These are phyloP conservation scores for Pseudohyphozyma bogoriensis DNA, from an alignment of 768 basidiomycete species.

Conservation along the genomic window DNA sequence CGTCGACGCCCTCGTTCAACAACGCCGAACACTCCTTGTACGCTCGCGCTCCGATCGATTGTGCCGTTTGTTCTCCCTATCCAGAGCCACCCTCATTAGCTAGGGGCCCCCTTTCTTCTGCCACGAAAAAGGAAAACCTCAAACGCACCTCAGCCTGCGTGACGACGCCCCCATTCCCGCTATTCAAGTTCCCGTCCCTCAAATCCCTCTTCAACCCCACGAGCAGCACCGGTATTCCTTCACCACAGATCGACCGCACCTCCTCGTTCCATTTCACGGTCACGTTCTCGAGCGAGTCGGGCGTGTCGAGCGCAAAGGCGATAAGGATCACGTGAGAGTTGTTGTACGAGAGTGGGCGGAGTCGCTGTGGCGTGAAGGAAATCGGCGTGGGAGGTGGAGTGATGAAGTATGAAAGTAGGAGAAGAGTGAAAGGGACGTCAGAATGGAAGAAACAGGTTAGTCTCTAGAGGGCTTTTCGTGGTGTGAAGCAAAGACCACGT, in stretches of 20 bases:
- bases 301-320: slow-evolving; percentile 96
- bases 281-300: slow-evolving; percentile 97
- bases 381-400: slow-evolving; percentile 48
- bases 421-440: background rate
- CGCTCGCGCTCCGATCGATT: slow-evolving; percentile 74
- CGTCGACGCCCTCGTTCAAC: slow-evolving; percentile 61
- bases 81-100: too few relatives aligned
- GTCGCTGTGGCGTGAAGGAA: slow-evolving; percentile 87
- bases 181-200: slow-evolving; percentile 46
- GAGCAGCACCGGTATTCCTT: slow-evolving; percentile 81
- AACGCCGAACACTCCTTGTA: slow-evolving; percentile 71
- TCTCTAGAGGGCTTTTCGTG: too few relatives aligned
- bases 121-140: background rate
- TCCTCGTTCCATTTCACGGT: slow-evolving; percentile 98
- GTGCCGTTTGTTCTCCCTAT: slow-evolving; percentile 69
- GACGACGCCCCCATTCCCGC: slow-evolving; percentile 36
- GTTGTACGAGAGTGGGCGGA: slow-evolving; percentile 92
- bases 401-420: too few relatives aligned
- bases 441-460: too few relatives aligned
- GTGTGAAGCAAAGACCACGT: too few relatives aligned
- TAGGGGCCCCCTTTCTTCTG: slow-evolving; percentile 37
- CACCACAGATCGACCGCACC: slow-evolving; percentile 90
- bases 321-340: slow-evolving; percentile 99
- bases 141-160: slow-evolving; percentile 37
- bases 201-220: slow-evolving; percentile 95